These are phyloP conservation scores for Plasmodium chabaudi DNA, from an alignment of 169 alveolate genomes.

Conservation along the genomic window DNA sequence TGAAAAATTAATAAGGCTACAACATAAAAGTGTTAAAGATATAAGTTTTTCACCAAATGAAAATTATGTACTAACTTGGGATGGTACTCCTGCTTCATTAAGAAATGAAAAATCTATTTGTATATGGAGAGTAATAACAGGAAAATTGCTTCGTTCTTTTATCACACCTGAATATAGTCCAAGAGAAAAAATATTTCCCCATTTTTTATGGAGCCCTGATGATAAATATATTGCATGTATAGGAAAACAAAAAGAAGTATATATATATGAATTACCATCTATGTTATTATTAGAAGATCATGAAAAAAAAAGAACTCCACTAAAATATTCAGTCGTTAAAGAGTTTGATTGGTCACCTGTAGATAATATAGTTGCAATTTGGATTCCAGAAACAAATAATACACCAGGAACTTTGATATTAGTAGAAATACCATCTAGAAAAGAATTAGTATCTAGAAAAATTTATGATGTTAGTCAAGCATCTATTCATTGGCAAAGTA, in stretches of 20 bases:
- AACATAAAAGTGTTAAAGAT: constrained; percentile 91
- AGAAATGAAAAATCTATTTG: constrained; percentile 89
- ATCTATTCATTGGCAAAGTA: constrained; percentile 92
- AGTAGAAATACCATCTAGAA: constrained; percentile 89
- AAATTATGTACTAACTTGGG: constrained; percentile 92
- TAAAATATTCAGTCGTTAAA: constrained; percentile 88
- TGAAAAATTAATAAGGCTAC: constrained; percentile 89
- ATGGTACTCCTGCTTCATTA: constrained; percentile 89
- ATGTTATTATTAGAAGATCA: constrained; percentile 86
- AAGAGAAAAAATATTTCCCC: constrained; percentile 86
- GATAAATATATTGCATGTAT: constrained; percentile 90
- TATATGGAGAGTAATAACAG: constrained; percentile 92
- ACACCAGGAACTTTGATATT: constrained; percentile 91
- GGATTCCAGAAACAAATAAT: constrained; percentile 90
- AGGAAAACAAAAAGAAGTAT: constrained; percentile 78
- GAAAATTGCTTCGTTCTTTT: constrained; percentile 86
- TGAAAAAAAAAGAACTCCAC: constrained; percentile 86
- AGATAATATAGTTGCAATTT: constrained; percentile 90
- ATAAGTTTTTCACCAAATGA: constrained; percentile 91
- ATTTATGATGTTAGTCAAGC: constrained; percentile 90
- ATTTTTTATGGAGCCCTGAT: constrained; percentile 89
- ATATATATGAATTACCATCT: constrained; percentile 86
- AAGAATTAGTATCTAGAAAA: constrained; percentile 91
- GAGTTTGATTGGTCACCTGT: constrained; percentile 93
- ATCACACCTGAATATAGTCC: constrained; percentile 85